Evolutionary conservation across 768 basidiomycete genomes (phyloP), one percentile per base, ranked within the genome.

Genomic region (Tricholoma saponaceum): DNA sequence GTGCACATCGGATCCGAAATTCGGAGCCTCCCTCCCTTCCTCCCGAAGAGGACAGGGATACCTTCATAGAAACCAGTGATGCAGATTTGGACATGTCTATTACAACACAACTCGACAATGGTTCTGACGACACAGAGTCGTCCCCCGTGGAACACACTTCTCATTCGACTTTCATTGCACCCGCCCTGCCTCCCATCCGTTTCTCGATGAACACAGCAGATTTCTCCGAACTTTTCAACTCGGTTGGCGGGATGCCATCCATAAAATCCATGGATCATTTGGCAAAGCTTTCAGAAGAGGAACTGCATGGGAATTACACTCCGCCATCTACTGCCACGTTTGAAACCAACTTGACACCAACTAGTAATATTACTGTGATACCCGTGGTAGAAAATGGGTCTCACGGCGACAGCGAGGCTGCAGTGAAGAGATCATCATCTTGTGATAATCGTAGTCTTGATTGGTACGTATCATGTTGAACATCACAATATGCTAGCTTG

Each of bases 121-220:
- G 70, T 51, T 78, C 76, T 2, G 79, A 82, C 20, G 78, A 80
- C 20, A 73, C 73, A 14, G 87, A 88, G 61, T 82, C 83, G 10
- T 82, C 84, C 1, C 82, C 85, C 0, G 82, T 89, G 28, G 83
- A 90, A 66, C 81, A 79, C 43, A 84, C 81, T 10, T 85, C 87
- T 7, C 82, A 81, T 64, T 77, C 89, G 5, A 92, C 92, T 18
- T 89, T 89, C 68, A 90, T 92, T 51, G 89, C 91, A 0, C 93
- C 94, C 37, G 90, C 92, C 3, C 76, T 95, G 26, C 93, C 93
- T 2, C 92, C 92, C 0, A 94, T 96, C 65, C 85, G 91, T n/a
- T 89, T 96, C 69, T 95, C 94, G 14, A 80, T 96, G 74, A 89
- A 84, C 58, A 82, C 85, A 47, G 76, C 84, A 0, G 94, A 96